Evolutionary conservation across 2,329 filamentous ascomycete genomes (phyloP), one percentile per base, ranked within the genome.

Genomic region (Aspergillus sp.): DNA sequence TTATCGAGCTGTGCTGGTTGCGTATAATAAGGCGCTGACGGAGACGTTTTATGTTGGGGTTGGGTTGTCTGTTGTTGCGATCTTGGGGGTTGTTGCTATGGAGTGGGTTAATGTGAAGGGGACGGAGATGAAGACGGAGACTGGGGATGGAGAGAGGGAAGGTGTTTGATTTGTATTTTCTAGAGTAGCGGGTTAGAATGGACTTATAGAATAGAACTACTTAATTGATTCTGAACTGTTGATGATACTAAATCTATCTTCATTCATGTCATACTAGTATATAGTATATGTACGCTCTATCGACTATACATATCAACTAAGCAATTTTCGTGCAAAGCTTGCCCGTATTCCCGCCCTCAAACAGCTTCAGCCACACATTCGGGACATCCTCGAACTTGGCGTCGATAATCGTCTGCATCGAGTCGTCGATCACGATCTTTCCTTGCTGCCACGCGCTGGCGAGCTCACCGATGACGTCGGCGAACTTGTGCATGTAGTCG

Each of bases 311-410:
- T 39, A 39, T 39, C 12, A 23, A 15, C 27, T 45, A 53, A 15
- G 27, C 52, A 47, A 54, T 54, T 23, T 47, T 54, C 19, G 79
- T 81, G 44, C 79, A 64, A 53, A 81, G 67, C 70, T 82, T 82
- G 17, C 79, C 79, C 48, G 71, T 76, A 63, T 81, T 81, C 1
- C 66, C 73, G 3, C 80, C 80, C 11, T 73, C 67, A 58, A 82
- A 82, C 62, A 82, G 64, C 71, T 75, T 72, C 62, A 73, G 66
- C 80, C 80, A 82, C 23, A 77, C 80, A 67, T 75, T 75, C 2
- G 79, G 80, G 8, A 82, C 66, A 55, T 80, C 76, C 63, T 82
- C 80, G 63, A 82, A 82, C 55, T 66, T 70, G 0, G 76, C 74
- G 40, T 76, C 70, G 3, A 82, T 75, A 6, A 82, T 65, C 25